Conservation (phyloP, 2,329 filamentous ascomycete genomes). For the Hyphodiscus sp. region DNA sequence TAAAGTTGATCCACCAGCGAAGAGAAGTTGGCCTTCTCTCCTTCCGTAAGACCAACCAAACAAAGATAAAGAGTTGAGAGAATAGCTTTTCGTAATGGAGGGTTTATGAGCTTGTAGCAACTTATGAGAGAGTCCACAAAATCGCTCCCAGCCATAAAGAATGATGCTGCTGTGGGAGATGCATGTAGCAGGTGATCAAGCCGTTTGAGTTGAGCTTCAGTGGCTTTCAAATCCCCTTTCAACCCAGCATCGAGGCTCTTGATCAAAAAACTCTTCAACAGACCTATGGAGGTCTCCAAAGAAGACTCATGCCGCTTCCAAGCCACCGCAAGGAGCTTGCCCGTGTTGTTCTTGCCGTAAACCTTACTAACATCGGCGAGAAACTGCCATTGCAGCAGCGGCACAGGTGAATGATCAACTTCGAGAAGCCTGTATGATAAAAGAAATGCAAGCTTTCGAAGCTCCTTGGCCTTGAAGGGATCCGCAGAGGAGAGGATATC, state of each 20-base stretch:
- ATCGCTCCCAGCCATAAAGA: constrained; percentile 80
- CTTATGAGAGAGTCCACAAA: constrained; percentile 70
- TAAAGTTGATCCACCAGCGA: constrained; percentile 79
- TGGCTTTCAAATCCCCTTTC: constrained; percentile 45
- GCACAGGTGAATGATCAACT: constrained; percentile 35
- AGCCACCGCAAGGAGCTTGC: constrained; percentile 42
- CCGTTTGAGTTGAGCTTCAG: constrained; percentile 48
- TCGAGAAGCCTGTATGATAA: constrained; percentile 53
- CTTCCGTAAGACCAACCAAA: constrained; percentile 62
- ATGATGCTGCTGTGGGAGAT: constrained; percentile 48
- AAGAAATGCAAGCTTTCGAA: constrained; percentile 60
- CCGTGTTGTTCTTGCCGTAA: constrained; percentile 57
- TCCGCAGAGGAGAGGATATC: constrained; percentile 3
- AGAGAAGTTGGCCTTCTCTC: constrained; percentile 61
- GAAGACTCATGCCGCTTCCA: constrained; percentile 44
- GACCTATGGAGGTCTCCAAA: constrained; percentile 50
- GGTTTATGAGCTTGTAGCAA: constrained; percentile 59
- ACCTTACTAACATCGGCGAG: constrained; percentile 60
- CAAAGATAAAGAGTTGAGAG: constrained; percentile 71
- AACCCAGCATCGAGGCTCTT: constrained; percentile 56
- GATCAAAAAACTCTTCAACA: constrained; percentile 56
- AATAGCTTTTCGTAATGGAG: constrained; percentile 58
- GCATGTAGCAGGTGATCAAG: constrained; percentile 59
- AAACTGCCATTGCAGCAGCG: constrained; percentile 58
- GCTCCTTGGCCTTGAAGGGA: constrained; percentile 33